Evolutionary conservation across 2,329 filamentous ascomycete species (phyloP), one percentile per base, ranked within the genome.

Genomic region (Aspergillus sp.): DNA sequence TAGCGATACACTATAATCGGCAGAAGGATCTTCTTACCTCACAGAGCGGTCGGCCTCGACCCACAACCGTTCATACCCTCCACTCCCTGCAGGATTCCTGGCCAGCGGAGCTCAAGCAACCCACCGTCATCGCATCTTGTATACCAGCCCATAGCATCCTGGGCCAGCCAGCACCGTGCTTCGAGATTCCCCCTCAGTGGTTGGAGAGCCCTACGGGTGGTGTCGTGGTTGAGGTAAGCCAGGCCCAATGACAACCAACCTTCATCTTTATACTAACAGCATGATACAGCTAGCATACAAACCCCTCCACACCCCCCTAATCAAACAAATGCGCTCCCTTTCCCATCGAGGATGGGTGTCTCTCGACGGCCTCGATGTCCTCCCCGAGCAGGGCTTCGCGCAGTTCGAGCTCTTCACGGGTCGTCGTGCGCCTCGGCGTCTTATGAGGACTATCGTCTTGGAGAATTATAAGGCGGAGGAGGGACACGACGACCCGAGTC

Each of bases 391-490:
- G 48, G 66, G 66, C 0, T 68, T 68, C 42, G 66, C 65, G 3
- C 66, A 69, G 40, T 69, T 69, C 32, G 66, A 69, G 42, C 52
- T 69, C 2, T 66, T 68, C 41, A 69, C 66, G 1, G 63, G 65
- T 6, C 62, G 64, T 7, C 64, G 64, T n/a, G 65, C 65, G 10
- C 65, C 66, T 4, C 58, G 65, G 8, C 60, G 64, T 19, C 43
- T 68, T 8, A 68, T 69, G 65, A 59, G 65, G 19, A 62, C 57
- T 10, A 58, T 66, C 38, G 61, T 67, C 3, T 53, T 66, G 7
- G 57, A 64, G 42, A 62, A 66, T 40, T 67, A 67, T 44, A 55
- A 58, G 47, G 58, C 56, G 7, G 63, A 66, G 26, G 65, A 67
- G 40, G 63, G 57, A 19, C 59, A 63, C 41, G 58, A 64, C 35